Conservation (phyloP, 2,329 filamentous ascomycete genomes). For the Colletotrichum tofieldiae region DNA sequence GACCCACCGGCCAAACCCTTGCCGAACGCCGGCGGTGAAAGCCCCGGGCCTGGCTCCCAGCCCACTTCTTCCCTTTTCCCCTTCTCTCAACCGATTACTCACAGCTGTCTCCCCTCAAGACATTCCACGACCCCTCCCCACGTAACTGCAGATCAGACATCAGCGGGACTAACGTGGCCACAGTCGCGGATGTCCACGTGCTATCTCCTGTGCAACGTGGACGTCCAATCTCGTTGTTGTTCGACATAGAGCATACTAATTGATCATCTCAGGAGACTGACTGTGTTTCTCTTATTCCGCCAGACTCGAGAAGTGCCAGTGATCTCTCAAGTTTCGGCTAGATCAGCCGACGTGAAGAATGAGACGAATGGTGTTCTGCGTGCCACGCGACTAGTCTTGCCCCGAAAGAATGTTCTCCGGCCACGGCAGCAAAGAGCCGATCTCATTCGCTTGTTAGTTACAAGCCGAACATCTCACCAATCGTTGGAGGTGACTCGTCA, state of each 20-base stretch:
- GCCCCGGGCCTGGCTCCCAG: background rate
- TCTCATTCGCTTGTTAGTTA: conserved; percentile 7
- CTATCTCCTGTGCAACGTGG: background rate
- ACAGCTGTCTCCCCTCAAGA: background rate
- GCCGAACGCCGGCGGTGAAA: conserved; percentile 38
- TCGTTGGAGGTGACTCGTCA: conserved; percentile 3
- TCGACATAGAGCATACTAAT: background rate
- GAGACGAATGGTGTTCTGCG: background rate
- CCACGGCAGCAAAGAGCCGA: background rate
- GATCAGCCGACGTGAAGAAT: background rate
- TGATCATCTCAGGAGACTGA: background rate
- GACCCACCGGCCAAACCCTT: conserved; percentile 31
- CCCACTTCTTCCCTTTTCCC: conserved; percentile 6
- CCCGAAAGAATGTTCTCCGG: conserved; percentile 1
- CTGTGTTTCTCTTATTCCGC: background rate
- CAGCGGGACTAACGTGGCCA: conserved; percentile 21
- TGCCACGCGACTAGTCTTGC: conserved; percentile 13
- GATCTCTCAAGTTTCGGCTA: background rate
- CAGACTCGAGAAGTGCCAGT: background rate
- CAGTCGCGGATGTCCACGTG: conserved; percentile 25
- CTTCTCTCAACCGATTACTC: background rate
- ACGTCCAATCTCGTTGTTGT: background rate
- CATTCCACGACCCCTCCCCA: background rate
- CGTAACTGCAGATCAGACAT: conserved; percentile 11
- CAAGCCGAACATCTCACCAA: conserved; percentile 16